phyloP scores from a whole-genome alignment of 2,329 filamentous ascomycete genomes.

The Pseudogymnoascus sp. region DNA sequence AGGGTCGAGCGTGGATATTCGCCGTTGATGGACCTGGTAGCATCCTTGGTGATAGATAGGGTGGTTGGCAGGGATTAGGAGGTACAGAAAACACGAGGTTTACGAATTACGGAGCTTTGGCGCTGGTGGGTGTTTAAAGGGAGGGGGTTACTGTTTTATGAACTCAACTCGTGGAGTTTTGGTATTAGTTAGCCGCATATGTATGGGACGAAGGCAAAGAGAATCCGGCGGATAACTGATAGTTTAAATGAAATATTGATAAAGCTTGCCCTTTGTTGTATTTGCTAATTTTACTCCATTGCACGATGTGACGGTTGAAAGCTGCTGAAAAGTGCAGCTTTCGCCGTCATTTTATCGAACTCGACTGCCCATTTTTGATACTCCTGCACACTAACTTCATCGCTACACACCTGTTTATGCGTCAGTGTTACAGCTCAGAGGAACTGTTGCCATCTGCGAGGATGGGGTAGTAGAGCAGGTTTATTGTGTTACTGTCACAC shows the following conservation, averaged over 20 bases:
- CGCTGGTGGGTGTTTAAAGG: background rate
- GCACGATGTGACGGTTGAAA: no score
- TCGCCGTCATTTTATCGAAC: no score
- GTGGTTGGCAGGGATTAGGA: background rate
- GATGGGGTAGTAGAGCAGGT: no score
- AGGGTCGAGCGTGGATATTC: constrained; percentile 44
- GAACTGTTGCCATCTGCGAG: no score
- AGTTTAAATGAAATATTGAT: background rate
- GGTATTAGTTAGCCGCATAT: background rate
- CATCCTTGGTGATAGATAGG: constrained; percentile 14
- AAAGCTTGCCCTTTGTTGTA: background rate
- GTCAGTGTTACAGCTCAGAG: no score
- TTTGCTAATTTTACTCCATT: no score
- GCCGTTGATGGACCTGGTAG: constrained; percentile 36
- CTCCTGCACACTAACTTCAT: no score
- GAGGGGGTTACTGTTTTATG: background rate
- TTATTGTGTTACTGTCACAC: no score
- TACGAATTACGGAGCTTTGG: constrained; percentile 2
- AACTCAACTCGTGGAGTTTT: background rate
- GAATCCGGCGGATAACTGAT: background rate
- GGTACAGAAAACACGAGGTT: background rate
- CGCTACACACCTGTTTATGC: no score
- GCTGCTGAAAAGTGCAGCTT: no score
- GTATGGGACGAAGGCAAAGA: background rate
- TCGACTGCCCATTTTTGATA: no score